Evolutionary conservation across 305 asterid species (phyloP), one percentile per base, ranked within the genome.

Genomic region (Fraxinus floribunda): DNA sequence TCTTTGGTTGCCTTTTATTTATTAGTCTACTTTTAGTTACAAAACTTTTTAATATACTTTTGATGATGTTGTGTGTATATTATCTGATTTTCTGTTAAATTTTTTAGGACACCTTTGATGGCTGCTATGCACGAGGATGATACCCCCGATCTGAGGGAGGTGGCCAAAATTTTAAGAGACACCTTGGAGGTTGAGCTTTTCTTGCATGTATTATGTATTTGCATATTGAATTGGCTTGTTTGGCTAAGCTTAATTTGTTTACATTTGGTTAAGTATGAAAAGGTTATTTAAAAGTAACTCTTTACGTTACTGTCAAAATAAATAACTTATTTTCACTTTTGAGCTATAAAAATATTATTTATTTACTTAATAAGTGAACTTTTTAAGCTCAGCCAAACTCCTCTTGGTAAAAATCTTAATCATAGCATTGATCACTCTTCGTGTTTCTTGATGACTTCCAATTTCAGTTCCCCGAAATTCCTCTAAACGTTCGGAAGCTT

Each of bases 61-160:
- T 16, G 32, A 62, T 62, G 34, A 22, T 9, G 15, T 36, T 29
- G 11, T 24, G 38, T 38, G 11, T 75, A 35, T 52, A 15, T 81
- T 24, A 9, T 78, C 78, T 76, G 46, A 81, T 62, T 66, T 3
- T 34, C 35, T 78, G 32, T 39, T 75, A 66, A 75, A 79, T 81
- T 85, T 83, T 41, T 41, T 86, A 94, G 98, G 91, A 92, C 97
- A 34, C 95, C 92, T 4, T 75, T 92, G 88, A 87, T 94, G 87
- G 94, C 97, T 60, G 91, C 94, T 18, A 94, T 94, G 98, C 97
- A 92, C 26, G 94, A 90, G 89, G 98, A 94, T 84, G 93, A 91
- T 82, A 89, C 97, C 77, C 93, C 94, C 0, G 90, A 90, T 81
- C 87, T 94, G 85, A 86, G 68, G 36, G 98, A 94, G 86, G 98